Base-by-base conservation (phyloP, 805 yeast genomes). In the Candida silvicultrix region DNA sequence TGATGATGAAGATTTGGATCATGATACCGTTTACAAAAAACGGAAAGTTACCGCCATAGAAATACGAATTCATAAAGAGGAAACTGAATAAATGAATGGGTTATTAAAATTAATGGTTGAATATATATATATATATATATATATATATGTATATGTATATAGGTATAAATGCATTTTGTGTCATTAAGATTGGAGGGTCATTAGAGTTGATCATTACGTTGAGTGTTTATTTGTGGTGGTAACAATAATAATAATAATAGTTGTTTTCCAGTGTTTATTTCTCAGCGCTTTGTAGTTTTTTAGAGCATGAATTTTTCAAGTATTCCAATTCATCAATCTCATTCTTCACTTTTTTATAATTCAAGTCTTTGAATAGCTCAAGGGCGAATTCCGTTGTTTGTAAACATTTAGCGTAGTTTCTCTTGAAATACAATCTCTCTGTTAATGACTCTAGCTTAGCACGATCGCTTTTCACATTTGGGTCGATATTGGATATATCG, bases 401-500 rank as follows among this genome's bases (percentile, higher is more conserved):
- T 15, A 78, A 59, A 47, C 94, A 85, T 42, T 66, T 64, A 1
- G 46, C 34, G 54, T 80, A 88, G 34, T 79, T 64, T 41, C 76
- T 68, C 42, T 67, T 55, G 58, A 68, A 89, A 57, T 82, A 88
- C 2, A 80, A 71, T 49, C 80, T 66, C 51, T 86, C 89, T 29
- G 85, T 73, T 10, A 81, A 78, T 48, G 79, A 78, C 40, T 81
- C 70, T 25, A 84, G 57, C 40, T 67, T 68, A 15, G 74, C 80
- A 43, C 88, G 67, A 43, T 77, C 80, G 2, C 78, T 70, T 52
- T 85, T 86, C 16, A 67, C 57, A 9, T 66, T 57, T 1, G 62
- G 43, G 28, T 69, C 65, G 2, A 67, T 43, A 2, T 43, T 51
- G 0, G 54, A 45, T 5, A 66, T 58, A n/a, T 56, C 53, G 5